Percentiles rank a stretch among this genome's conserved stretches.
Evolutionary conservation across 805 yeast genomes (phyloP).

Genomic region (Candida schatavii): DNA sequence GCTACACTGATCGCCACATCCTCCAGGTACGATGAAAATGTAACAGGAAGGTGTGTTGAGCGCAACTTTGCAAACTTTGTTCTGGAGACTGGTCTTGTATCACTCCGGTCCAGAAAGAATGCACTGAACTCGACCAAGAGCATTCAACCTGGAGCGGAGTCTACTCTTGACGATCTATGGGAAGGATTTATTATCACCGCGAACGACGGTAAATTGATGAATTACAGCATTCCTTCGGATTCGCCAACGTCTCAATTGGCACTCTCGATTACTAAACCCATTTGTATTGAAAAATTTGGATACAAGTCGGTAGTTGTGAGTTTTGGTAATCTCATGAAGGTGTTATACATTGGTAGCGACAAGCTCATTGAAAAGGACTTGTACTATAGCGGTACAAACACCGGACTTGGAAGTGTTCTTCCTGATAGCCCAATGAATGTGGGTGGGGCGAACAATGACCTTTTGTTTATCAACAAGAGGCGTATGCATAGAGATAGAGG

Average conservation of each 20-base stretch:
- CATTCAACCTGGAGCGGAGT: neutral
- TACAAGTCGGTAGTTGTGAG: constrained; percentile 73
- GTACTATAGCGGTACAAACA: constrained; percentile 40
- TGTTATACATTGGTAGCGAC: constrained; percentile 73
- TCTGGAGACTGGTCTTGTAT: constrained; percentile 14
- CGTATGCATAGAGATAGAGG: constrained; percentile 18
- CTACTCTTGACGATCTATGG: constrained; percentile 41
- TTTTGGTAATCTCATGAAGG: constrained; percentile 70
- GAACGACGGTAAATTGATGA: constrained; percentile 59
- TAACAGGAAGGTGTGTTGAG: constrained; percentile 24
- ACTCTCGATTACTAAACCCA: constrained; percentile 52
- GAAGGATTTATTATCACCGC: constrained; percentile 76
- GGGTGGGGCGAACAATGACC: constrained; percentile 40
- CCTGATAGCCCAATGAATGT: constrained; percentile 16
- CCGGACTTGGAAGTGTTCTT: constrained; percentile 22
- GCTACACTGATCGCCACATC: too few species aligned
- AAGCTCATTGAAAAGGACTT: constrained; percentile 62
- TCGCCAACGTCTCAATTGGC: constrained; percentile 38
- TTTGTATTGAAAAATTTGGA: constrained; percentile 68
- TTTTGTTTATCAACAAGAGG: constrained; percentile 53
- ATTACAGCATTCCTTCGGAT: constrained; percentile 57
- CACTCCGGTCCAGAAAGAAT: constrained; percentile 17
- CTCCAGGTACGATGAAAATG: neutral
- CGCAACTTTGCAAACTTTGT: constrained; percentile 2
- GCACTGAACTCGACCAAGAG: neutral